These are phyloP conservation scores for Aquanectria penicillioides DNA, from an alignment of 2,329 filamentous ascomycete genomes.

Conservation along the genomic window DNA sequence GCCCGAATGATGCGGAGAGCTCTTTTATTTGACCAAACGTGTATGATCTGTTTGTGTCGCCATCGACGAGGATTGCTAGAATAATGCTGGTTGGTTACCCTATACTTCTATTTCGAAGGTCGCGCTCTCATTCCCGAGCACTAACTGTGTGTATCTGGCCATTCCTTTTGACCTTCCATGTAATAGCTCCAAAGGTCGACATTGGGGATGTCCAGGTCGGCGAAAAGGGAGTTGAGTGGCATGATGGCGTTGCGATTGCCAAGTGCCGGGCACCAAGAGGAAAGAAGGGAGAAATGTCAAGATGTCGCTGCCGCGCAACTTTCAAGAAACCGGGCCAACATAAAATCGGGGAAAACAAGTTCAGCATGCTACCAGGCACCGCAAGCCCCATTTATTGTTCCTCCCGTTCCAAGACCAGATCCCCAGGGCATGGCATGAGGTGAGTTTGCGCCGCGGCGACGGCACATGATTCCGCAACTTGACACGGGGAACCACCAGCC, in stretches of 20 bases:
- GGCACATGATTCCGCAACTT: neutral
- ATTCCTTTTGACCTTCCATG: conserved; percentile 76
- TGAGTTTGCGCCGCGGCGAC: neutral
- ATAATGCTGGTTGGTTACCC: conserved; percentile 12
- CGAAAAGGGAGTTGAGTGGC: conserved; percentile 76
- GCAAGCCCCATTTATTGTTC: neutral
- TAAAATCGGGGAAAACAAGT: neutral
- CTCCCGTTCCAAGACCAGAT: neutral
- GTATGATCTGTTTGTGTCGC: conserved; percentile 73
- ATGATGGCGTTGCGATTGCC: conserved; percentile 55
- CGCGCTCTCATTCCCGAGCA: neutral
- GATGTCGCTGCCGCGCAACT: too few species aligned
- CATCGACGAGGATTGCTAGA: conserved; percentile 81
- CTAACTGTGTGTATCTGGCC: conserved; percentile 78
- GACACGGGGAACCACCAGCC: neutral
- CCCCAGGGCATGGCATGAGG: neutral
- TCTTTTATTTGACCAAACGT: conserved; percentile 75
- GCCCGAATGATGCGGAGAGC: conserved; percentile 79
- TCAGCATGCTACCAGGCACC: neutral
- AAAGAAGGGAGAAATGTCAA: neutral
- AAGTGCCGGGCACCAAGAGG: neutral
- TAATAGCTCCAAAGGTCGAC: conserved; percentile 82
- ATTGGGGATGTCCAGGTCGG: conserved; percentile 74
- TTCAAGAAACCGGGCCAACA: too few species aligned
- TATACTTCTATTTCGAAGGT: neutral